A percentile compares a stretch with the other conserved stretches of the same genome.
phyloP scores from a whole-genome alignment of 352 stramenopile species.

The Globisporangium cederbergense region DNA sequence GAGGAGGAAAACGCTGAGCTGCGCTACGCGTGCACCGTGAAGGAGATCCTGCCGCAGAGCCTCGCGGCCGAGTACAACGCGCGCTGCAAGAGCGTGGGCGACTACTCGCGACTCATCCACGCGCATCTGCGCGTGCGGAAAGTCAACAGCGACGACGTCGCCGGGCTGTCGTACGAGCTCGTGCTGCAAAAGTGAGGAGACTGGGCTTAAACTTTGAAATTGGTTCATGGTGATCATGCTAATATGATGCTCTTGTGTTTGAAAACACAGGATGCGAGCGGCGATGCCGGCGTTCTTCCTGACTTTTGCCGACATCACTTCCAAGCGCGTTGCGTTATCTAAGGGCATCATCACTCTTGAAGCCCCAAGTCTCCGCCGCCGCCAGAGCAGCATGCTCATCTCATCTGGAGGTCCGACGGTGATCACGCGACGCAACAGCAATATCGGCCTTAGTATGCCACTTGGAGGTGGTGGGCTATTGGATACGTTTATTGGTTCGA shows the following conservation, averaged over 20 bases:
- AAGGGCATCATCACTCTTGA: not conserved
- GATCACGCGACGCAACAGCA: slow-evolving; percentile 14
- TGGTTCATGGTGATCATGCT: not conserved
- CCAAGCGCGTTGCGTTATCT: slow-evolving; percentile 1
- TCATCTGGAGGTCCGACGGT: slow-evolving; percentile 11
- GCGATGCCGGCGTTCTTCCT: slow-evolving; percentile 37
- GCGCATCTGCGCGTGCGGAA: slow-evolving; percentile 36
- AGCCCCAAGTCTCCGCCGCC: not conserved
- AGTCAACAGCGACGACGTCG: slow-evolving; percentile 44
- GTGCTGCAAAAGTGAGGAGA: slow-evolving; percentile 39
- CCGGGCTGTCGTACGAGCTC: slow-evolving; percentile 32
- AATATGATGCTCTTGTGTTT: not conserved
- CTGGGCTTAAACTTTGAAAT: not conserved
- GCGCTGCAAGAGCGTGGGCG: slow-evolving; percentile 30
- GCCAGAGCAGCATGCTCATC: slow-evolving; percentile 10
- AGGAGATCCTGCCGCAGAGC: slow-evolving; percentile 30
- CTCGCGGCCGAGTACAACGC: slow-evolving; percentile 60
- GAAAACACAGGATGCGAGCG: slow-evolving; percentile 36
- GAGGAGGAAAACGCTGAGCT: not conserved
- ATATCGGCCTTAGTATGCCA: slow-evolving; percentile 6
- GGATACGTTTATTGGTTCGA: not conserved
- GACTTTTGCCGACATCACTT: slow-evolving; percentile 40
- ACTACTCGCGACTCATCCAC: slow-evolving; percentile 48
- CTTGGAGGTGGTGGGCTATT: not conserved
- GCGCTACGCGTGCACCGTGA: slow-evolving; percentile 42